Base-by-base conservation (phyloP, 257 asterid genomes). In the Plantago major region DNA sequence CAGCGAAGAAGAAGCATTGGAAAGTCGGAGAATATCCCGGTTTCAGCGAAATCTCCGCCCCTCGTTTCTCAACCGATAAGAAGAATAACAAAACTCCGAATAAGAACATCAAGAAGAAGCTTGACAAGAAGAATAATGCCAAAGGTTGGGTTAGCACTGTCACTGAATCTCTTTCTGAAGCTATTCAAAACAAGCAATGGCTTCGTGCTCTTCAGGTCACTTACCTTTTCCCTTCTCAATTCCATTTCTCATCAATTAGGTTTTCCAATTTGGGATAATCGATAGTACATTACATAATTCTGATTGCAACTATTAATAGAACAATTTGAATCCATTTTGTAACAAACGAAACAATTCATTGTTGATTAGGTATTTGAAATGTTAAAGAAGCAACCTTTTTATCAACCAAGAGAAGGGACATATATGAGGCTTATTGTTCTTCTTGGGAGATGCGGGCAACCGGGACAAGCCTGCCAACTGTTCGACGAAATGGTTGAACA, bases 321-420 rank as follows among this genome's bases (percentile, higher is more conserved):
- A 22, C 26, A 22, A 22, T 22, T 22, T 22, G 26, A 22, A 2
- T 22, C 26, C 40, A 33, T 33, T 33, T 33, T 33, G 40, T 33
- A 7, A 33, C 6, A 5, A 33, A 7, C 40, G 7, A 33, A 7
- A 33, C 40, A 5, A 33, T 33, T 47, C 16, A 14, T 46, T 48
- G 54, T 16, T 33, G 40, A 48, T 42, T 66, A 92, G 97, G 95
- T 92, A 45, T 86, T 92, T 78, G 95, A 78, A 81, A 86, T 89
- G 97, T 74, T 92, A 22, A 89, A 65, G 79, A 66, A 61, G 61
- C 98, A 89, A 63, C 78, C 87, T 11, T 92, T 88, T 73, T 92
- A 88, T 77, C 84, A 75, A 19, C 95, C 95, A 6, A 92, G 86
- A 70, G 95, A 88, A 71, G 95, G 95, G 47, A 82, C 98, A n/a